Percentiles rank a stretch among this genome's conserved stretches.
Conservation (phyloP, 1,284 basidiomycete species). For the Ustilago lituana region DNA sequence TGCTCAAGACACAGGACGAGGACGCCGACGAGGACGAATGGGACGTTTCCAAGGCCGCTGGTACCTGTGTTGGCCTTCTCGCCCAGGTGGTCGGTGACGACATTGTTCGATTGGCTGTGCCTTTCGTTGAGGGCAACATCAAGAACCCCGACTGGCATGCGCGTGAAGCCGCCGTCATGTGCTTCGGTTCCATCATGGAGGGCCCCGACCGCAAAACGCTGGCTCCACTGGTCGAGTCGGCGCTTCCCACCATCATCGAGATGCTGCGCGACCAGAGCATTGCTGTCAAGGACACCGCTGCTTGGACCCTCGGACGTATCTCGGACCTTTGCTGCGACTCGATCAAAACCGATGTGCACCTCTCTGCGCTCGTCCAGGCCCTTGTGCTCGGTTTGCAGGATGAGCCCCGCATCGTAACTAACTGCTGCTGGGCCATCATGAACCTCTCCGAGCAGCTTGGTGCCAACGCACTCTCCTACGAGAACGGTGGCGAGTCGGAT, state of each 20-base stretch:
- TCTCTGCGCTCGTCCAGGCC: slow-evolving; percentile 83
- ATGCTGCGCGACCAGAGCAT: slow-evolving; percentile 90
- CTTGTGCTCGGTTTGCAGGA: slow-evolving; percentile 84
- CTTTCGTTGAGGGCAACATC: slow-evolving; percentile 97
- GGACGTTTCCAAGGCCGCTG: slow-evolving; percentile 98
- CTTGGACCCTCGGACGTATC: slow-evolving; percentile 96
- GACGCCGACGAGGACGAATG: slow-evolving; percentile 98
- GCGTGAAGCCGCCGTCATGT: slow-evolving; percentile 97
- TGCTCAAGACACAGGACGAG: slow-evolving; percentile 92
- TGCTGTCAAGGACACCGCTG: slow-evolving; percentile 95
- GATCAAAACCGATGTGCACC: slow-evolving; percentile 89
- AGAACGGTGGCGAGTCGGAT: slow-evolving; percentile 72
- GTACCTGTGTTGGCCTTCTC: slow-evolving; percentile 86
- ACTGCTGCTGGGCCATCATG: slow-evolving; percentile 97
- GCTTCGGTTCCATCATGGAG: slow-evolving; percentile 96
- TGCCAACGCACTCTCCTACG: slow-evolving; percentile 45
- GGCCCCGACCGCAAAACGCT: slow-evolving; percentile 89
- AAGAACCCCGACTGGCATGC: slow-evolving; percentile 88
- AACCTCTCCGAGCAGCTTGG: slow-evolving; percentile 73
- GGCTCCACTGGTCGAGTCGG: slow-evolving; percentile 90
- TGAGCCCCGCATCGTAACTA: slow-evolving; percentile 85
- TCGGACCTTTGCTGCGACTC: slow-evolving; percentile 87
- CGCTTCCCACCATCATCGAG: slow-evolving; percentile 89
- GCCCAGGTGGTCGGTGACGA: slow-evolving; percentile 89
- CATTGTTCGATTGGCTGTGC: slow-evolving; percentile 91